Percentiles rank a stretch among this genome's conserved stretches.
phyloP scores from a whole-genome alignment of 148 eudicot species.

The Dysphania ambrosioides region DNA sequence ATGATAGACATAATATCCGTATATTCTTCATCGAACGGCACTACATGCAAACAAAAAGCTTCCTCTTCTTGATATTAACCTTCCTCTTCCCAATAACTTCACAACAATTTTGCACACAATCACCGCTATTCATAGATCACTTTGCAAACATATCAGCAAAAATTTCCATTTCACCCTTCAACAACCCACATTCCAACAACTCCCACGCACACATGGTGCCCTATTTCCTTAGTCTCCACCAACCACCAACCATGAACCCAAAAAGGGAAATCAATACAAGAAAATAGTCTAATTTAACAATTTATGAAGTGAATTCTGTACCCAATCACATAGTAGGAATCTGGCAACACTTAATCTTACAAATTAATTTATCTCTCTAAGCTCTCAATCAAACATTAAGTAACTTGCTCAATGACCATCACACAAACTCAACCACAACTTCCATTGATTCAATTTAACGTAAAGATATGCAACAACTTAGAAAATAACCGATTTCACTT shows the following conservation, averaged over 20 bases:
- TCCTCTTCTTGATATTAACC: neutral
- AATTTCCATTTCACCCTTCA: neutral
- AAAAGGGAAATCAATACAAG: too few species aligned
- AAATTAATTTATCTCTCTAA: neutral
- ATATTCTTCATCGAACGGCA: neutral
- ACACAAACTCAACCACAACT: neutral
- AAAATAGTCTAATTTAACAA: too few species aligned
- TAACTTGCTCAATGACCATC: neutral
- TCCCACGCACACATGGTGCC: too few species aligned
- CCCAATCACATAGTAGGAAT: too few species aligned
- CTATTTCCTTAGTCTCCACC: too few species aligned
- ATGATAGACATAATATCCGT: neutral
- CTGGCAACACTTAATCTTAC: too few species aligned
- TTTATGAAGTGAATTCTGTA: too few species aligned
- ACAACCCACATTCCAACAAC: too few species aligned
- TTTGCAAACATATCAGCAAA: neutral
- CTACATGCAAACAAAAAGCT: neutral
- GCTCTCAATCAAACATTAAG: neutral
- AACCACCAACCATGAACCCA: too few species aligned
- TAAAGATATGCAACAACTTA: neutral
- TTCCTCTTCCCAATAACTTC: neutral
- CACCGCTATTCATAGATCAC: neutral
- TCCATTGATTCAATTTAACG: neutral
- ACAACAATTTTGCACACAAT: neutral
- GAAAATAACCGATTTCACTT: neutral